These are phyloP conservation scores for Neocatenulostroma microsporum DNA, from an alignment of 2,329 filamentous ascomycete species.

Conservation along the genomic window DNA sequence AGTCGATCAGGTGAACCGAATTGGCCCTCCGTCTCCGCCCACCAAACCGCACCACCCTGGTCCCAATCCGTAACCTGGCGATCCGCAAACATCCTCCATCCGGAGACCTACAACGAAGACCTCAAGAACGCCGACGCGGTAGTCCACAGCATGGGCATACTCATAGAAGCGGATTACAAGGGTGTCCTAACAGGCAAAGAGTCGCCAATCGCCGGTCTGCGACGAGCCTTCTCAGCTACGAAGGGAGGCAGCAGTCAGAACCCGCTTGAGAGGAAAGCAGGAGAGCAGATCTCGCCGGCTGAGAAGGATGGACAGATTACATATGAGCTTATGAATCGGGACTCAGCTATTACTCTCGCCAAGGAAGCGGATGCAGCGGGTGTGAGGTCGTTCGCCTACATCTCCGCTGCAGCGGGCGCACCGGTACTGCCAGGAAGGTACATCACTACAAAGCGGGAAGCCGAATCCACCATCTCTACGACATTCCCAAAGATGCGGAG, in stretches of 20 bases:
- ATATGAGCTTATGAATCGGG: slow-evolving; percentile 96
- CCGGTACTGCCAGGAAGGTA: slow-evolving; percentile 79
- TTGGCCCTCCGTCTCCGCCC: slow-evolving; percentile 75
- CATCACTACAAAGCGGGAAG: slow-evolving; percentile 84
- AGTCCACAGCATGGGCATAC: slow-evolving; percentile 90
- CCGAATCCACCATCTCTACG: slow-evolving; percentile 66
- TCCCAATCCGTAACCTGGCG: slow-evolving; percentile 77
- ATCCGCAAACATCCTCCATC: slow-evolving; percentile 77
- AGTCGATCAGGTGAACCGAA: slow-evolving; percentile 85
- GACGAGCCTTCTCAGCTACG: slow-evolving; percentile 64
- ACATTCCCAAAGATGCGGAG: slow-evolving; percentile 68
- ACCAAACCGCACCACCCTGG: slow-evolving; percentile 66
- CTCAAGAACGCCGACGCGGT: slow-evolving; percentile 74
- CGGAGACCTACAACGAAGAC: slow-evolving; percentile 67
- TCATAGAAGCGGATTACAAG: slow-evolving; percentile 97
- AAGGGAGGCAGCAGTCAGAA: slow-evolving; percentile 55
- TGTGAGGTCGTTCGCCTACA: slow-evolving; percentile 69
- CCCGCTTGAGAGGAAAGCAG: slow-evolving; percentile 57
- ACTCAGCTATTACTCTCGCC: slow-evolving; percentile 75
- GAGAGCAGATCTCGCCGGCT: slow-evolving; percentile 53
- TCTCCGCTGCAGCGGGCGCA: slow-evolving; percentile 80
- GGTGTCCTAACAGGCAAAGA: slow-evolving; percentile 76
- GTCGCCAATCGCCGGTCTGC: slow-evolving; percentile 68
- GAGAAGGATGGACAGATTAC: slow-evolving; percentile 71
- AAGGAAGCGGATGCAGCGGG: slow-evolving; percentile 61